Evolutionary conservation across 495 filamentous ascomycete genomes (phyloP), one percentile per base, ranked within the genome.

Genomic region (Parathielavia hyrcaniae): DNA sequence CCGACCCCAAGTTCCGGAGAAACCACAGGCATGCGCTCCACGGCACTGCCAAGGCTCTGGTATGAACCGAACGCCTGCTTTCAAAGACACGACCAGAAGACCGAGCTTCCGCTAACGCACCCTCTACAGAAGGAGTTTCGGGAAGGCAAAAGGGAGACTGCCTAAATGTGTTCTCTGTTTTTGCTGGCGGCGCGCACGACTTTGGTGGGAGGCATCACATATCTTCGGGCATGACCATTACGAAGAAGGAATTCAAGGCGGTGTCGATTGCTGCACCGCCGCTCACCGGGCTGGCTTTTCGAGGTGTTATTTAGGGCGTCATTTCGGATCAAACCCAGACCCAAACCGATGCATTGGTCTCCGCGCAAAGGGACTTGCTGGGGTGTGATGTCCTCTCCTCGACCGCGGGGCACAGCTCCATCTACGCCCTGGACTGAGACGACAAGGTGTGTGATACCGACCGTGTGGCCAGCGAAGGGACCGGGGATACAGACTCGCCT

Each of bases 11-110:
- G 85, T 98, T 97, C 84, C 86, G 93, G 76, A 84, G 93, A 78
- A 98, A 98, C 82, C 95, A 98, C 81, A 88, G 90, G 77, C 91
- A 97, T 85, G 95, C 95, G 73, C 89, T 97, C 34, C 95, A 97
- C 79, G 93, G 93, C 71, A 99, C 95, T 67, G 89, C 88, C 83
- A 95, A 87, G 83, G 95, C 95, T 71, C 78, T 99, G 79, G 93
- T 98, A 86, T 70, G 90, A 84, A 53, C 44, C 17, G 39, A 34
- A 35, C 55, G 51, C 14, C 26, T 10, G 36, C 46, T 23, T 16
- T 11, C 41, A 12, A n/a, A 49, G 14, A 44, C 19, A 35, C 17
- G 22, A 34, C 60, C 12, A 11, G 47, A 30, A 60, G 48, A 55
- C 11, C 17, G 20, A 30, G 34, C 22, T 49, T 50, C 45, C n/a